Percentiles rank a stretch among this genome's conserved stretches.
Evolutionary conservation across 371 early-diverging fungal genomes (phyloP).

Genomic region (Syncephalastrum contaminatum): DNA sequence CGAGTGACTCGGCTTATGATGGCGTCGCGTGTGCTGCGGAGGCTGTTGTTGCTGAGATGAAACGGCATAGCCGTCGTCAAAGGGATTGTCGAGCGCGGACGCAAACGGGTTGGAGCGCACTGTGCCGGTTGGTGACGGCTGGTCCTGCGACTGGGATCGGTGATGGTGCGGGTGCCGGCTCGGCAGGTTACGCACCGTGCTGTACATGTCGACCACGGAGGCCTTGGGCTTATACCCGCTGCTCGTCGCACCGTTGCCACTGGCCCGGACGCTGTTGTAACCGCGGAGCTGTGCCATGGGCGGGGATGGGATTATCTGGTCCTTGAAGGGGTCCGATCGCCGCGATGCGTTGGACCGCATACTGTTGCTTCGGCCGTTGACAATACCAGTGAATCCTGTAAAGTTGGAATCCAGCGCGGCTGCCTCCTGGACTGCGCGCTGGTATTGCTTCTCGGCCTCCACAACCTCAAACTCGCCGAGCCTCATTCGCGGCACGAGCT

Average conservation of each 20-base stretch:
- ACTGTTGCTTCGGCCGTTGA: slow-evolving; percentile 11
- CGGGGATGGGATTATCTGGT: slow-evolving; percentile 18
- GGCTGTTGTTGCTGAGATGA: neutral
- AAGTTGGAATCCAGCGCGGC: slow-evolving; percentile 47
- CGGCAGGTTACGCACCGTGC: slow-evolving; percentile 7
- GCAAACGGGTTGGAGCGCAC: slow-evolving; percentile 18
- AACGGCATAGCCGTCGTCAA: slow-evolving; percentile 32
- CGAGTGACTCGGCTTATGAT: slow-evolving; percentile 31
- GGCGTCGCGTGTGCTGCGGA: slow-evolving; percentile 2
- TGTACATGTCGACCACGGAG: slow-evolving; percentile 2
- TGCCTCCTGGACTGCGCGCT: slow-evolving; percentile 33
- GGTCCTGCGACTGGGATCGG: slow-evolving; percentile 8
- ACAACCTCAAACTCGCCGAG: slow-evolving; percentile 35
- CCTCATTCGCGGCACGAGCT: slow-evolving; percentile 27
- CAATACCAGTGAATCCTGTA: slow-evolving; percentile 37
- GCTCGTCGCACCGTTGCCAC: slow-evolving; percentile 2
- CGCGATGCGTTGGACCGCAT: neutral
- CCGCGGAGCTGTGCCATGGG: slow-evolving; percentile 34
- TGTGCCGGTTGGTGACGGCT: slow-evolving; percentile 1
- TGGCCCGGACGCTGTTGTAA: slow-evolving; percentile 8
- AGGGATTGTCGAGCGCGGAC: slow-evolving; percentile 32
- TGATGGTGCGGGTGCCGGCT: neutral
- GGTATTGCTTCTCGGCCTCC: slow-evolving; percentile 31
- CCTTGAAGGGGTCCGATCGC: slow-evolving; percentile 2
- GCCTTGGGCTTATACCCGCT: slow-evolving; percentile 8